phyloP scores from a whole-genome alignment of 2,329 filamentous ascomycete species.

The Penicillium sp. region DNA sequence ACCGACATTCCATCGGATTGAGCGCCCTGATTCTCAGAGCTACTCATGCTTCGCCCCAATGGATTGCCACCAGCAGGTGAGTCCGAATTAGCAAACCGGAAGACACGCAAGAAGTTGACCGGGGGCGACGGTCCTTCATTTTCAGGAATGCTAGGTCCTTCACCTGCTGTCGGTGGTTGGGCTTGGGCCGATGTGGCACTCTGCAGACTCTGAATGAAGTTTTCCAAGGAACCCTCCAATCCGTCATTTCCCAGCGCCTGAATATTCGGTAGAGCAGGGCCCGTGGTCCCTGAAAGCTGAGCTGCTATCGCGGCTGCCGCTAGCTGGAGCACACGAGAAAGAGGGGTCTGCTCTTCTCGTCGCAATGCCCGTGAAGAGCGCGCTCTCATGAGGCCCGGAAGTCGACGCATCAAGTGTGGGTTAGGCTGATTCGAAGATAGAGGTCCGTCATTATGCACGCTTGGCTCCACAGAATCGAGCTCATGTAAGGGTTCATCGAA shows the following conservation, averaged over 20 bases:
- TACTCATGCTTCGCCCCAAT: constrained; percentile 24
- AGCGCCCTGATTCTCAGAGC: constrained; percentile 25
- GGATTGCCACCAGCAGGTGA: constrained; percentile 25
- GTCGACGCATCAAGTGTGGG: constrained; percentile 36
- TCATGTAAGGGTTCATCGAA: constrained; percentile 41
- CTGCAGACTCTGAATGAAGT: constrained; percentile 61
- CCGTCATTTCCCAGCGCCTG: constrained; percentile 54
- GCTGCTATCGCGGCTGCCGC: constrained; percentile 64
- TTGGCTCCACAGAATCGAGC: constrained; percentile 44
- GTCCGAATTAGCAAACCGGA: constrained; percentile 60
- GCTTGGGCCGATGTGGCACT: constrained; percentile 59
- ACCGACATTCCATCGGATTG: constrained; percentile 38
- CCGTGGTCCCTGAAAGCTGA: constrained; percentile 61
- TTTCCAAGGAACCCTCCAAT: constrained; percentile 61
- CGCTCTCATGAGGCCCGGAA: constrained; percentile 49
- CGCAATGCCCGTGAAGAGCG: constrained; percentile 53
- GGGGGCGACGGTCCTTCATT: constrained; percentile 51
- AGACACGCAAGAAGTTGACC: constrained; percentile 67
- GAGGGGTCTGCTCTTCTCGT: constrained; percentile 60
- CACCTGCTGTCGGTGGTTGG: constrained; percentile 36
- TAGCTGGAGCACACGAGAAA: constrained; percentile 61
- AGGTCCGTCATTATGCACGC: constrained; percentile 31
- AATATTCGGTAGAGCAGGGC: constrained; percentile 55
- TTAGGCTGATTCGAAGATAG: constrained; percentile 24
- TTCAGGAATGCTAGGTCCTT: constrained; percentile 33